Evolutionary conservation across 1,139 yeast genomes (phyloP).

Genomic region (Candida labiduridarum): DNA sequence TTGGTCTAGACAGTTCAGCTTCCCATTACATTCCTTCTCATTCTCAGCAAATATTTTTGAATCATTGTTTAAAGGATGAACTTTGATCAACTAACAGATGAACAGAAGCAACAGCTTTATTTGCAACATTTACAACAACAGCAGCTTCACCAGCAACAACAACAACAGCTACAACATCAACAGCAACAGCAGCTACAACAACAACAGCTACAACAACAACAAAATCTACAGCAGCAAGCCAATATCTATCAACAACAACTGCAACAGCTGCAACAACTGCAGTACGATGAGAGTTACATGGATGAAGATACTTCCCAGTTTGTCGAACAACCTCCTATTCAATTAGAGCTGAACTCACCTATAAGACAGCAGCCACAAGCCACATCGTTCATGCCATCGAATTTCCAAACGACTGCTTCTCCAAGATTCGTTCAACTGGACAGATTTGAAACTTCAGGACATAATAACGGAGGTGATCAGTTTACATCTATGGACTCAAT

Average conservation of each 20-base stretch:
- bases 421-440: conserved; percentile 16
- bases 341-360: conserved; percentile 19
- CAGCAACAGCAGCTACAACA: conserved; percentile 18
- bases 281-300: conserved; percentile 40
- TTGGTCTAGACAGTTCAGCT: neutral
- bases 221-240: conserved; percentile 12
- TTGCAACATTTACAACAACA: conserved; percentile 23
- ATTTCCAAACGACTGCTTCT: conserved; percentile 11
- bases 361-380: conserved; percentile 19
- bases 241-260: conserved; percentile 11
- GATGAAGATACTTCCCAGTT: conserved; percentile 40
- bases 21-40: neutral
- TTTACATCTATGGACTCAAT: conserved; percentile 44
- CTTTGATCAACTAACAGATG: conserved; percentile 34
- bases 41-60: neutral
- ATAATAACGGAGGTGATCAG: conserved; percentile 19
- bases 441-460: conserved; percentile 15
- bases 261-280: conserved; percentile 9
- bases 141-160: conserved; percentile 19
- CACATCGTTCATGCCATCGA: conserved; percentile 11
- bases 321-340: conserved; percentile 21
- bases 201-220: conserved; percentile 14
- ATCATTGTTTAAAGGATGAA: conserved; percentile 22
- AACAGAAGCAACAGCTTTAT: conserved; percentile 38
- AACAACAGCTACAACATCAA: conserved; percentile 15